phyloP scores from a whole-genome alignment of 2,329 filamentous ascomycete genomes.

The Penicillium expansum region DNA sequence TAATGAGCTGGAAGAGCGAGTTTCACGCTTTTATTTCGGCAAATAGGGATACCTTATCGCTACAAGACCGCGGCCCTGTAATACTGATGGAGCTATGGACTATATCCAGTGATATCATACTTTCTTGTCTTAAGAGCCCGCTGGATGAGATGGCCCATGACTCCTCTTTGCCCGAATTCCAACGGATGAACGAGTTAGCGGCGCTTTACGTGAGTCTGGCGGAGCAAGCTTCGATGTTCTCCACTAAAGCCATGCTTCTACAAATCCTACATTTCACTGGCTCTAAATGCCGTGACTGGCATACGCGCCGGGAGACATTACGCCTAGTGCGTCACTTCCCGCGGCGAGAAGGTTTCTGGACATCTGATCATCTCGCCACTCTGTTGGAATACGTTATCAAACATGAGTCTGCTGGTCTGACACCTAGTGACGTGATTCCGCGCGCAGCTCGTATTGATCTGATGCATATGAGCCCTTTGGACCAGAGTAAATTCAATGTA shows the following conservation, averaged over 20 bases:
- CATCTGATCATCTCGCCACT: background rate
- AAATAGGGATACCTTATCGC: background rate
- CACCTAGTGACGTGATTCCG: background rate
- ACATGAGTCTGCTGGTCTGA: background rate
- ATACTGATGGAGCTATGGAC: conserved; percentile 1
- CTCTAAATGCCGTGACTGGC: background rate
- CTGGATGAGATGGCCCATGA: conserved; percentile 1
- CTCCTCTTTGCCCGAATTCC: background rate
- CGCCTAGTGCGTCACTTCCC: background rate
- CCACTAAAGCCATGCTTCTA: background rate
- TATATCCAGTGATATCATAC: background rate
- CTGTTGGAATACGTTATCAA: background rate
- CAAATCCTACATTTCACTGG: background rate
- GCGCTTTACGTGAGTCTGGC: background rate
- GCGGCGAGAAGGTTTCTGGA: conserved; percentile 1
- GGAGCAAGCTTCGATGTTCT: background rate
- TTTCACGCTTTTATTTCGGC: background rate
- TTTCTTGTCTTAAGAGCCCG: background rate
- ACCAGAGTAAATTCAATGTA: background rate
- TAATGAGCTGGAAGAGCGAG: background rate
- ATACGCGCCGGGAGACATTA: background rate
- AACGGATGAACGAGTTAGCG: background rate
- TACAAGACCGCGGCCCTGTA: background rate
- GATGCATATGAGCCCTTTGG: background rate
- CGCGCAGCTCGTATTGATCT: background rate